Conservation (phyloP, 106 monocot genomes). For the Acorus calamus region DNA sequence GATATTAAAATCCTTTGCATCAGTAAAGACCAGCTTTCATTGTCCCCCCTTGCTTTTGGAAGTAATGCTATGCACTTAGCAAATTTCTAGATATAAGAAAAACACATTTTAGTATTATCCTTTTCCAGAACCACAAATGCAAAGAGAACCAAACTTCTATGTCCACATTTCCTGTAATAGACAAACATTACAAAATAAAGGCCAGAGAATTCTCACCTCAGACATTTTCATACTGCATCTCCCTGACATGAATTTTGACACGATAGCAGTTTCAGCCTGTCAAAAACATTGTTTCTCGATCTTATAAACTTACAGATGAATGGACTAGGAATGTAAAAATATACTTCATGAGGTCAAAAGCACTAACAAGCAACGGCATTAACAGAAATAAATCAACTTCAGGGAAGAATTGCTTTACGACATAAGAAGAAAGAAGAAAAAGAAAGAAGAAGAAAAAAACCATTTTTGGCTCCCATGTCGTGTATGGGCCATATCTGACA, state of each 20-base stretch:
- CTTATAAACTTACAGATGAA: too few species aligned
- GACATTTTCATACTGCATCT: constrained; percentile 31
- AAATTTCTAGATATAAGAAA: constrained; percentile 36
- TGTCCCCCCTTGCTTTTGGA: constrained; percentile 59
- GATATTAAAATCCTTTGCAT: constrained; percentile 62
- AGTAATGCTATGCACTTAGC: constrained; percentile 50
- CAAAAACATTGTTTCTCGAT: background rate
- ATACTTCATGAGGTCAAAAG: too few species aligned
- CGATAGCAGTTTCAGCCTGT: constrained; percentile 64
- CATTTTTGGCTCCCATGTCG: too few species aligned
- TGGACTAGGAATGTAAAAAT: too few species aligned
- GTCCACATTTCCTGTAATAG: background rate
- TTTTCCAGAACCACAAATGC: background rate
- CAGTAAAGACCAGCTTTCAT: constrained; percentile 58
- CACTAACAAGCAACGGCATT: too few species aligned
- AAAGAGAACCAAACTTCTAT: background rate
- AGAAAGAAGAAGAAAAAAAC: too few species aligned
- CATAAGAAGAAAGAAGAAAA: too few species aligned
- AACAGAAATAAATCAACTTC: too few species aligned
- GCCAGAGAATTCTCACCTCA: constrained; percentile 33
- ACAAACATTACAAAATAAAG: background rate
- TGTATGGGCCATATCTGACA: too few species aligned
- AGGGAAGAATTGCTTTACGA: too few species aligned
- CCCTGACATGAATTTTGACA: constrained; percentile 52
- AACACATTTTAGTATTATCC: constrained; percentile 1